Evolutionary conservation across 805 yeast species (phyloP).

Genomic region (Debaryomyces maramus): DNA sequence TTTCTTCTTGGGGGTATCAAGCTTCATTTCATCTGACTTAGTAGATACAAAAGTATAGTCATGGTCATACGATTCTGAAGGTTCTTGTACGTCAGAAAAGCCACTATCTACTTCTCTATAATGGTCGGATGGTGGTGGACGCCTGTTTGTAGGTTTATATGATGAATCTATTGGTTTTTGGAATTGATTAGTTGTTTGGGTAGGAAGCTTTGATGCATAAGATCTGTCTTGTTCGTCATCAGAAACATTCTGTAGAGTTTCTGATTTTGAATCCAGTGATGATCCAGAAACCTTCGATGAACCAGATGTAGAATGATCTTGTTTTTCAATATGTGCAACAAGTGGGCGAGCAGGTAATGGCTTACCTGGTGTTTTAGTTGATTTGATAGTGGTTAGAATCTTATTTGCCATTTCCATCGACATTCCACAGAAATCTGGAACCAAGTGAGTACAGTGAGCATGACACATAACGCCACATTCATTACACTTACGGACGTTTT

Average conservation of each 20-base stretch:
- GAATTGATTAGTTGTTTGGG: constrained; percentile 24
- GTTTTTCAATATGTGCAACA: not conserved
- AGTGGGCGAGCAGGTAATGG: not conserved
- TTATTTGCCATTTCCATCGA: constrained; percentile 94
- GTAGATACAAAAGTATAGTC: constrained; percentile 25
- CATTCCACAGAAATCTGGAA: constrained; percentile 99
- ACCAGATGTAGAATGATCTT: not conserved
- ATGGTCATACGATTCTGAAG: constrained; percentile 7
- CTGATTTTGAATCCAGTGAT: constrained; percentile 10
- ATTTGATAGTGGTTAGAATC: constrained; percentile 78
- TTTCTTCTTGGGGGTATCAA: constrained; percentile 1
- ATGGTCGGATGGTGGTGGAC: constrained; percentile 18
- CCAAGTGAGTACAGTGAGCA: constrained; percentile 86
- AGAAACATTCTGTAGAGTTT: constrained; percentile 9
- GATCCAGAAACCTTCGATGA: constrained; percentile 2
- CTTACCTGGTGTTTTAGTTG: constrained; percentile 44
- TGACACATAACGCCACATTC: constrained; percentile 97
- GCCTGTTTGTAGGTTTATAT: constrained; percentile 17
- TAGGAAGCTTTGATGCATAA: constrained; percentile 27
- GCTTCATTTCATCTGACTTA: constrained; percentile 18
- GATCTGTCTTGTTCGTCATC: constrained; percentile 25
- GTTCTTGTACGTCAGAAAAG: not conserved
- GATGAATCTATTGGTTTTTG: constrained; percentile 32
- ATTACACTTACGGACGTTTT: constrained; percentile 86
- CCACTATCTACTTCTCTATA: not conserved